These are phyloP conservation scores for Cystofilobasidium capitatum DNA, from an alignment of 768 basidiomycete genomes.

Conservation along the genomic window DNA sequence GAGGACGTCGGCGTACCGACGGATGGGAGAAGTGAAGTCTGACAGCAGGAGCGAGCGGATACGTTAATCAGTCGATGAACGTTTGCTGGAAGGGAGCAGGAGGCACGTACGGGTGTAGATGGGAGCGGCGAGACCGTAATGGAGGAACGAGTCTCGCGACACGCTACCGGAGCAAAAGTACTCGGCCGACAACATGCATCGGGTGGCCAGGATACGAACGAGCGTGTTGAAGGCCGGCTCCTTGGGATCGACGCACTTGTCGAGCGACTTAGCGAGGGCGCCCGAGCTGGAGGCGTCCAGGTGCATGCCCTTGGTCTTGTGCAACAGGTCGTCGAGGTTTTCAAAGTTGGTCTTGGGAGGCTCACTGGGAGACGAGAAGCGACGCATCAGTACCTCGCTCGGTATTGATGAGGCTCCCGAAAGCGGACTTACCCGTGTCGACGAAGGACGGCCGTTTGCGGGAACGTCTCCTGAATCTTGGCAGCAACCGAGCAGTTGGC, in stretches of 20 bases:
- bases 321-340: slow-evolving; percentile 80
- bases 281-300: slow-evolving; percentile 87
- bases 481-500: slow-evolving; percentile 89
- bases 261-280: slow-evolving; percentile 76
- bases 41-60: background rate
- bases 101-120: slow-evolving; percentile 65
- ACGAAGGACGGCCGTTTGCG: slow-evolving; percentile 79
- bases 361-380: background rate
- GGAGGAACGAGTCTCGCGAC: slow-evolving; percentile 79
- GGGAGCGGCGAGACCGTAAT: slow-evolving; percentile 91
- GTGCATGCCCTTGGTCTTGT: slow-evolving; percentile 69
- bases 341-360: slow-evolving; percentile 92
- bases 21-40: slow-evolving; percentile 61
- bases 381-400: background rate
- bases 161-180: slow-evolving; percentile 97
- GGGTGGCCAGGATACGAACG: slow-evolving; percentile 96
- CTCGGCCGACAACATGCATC: slow-evolving; percentile 96
- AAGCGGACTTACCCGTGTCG: slow-evolving; percentile 44
- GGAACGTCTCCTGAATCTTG: slow-evolving; percentile 88
- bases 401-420: background rate
- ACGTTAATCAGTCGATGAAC: background rate
- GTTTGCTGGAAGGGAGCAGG: background rate
- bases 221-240: slow-evolving; percentile 93
- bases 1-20: slow-evolving; percentile 91
- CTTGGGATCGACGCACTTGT: slow-evolving; percentile 68